phyloP scores from a whole-genome alignment of 2,329 filamentous ascomycete species.

The Ilyonectria robusta region DNA sequence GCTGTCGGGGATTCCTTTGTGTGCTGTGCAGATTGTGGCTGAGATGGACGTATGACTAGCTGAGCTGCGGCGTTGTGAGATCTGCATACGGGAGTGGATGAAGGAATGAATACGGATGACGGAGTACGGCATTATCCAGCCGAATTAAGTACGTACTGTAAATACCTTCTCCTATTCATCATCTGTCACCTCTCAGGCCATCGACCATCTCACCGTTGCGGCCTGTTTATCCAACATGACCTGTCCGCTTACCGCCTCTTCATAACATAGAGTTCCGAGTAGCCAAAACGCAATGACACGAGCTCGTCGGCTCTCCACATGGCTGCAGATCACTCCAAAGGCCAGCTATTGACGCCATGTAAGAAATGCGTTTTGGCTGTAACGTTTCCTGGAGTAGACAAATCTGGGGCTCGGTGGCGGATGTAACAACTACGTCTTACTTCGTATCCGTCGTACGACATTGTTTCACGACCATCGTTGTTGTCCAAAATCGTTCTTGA shows the following conservation, averaged over 20 bases:
- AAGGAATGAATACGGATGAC: neutral
- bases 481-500: neutral
- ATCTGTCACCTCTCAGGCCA: no score
- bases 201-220: no score
- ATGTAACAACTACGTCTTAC: neutral
- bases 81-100: neutral
- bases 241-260: neutral
- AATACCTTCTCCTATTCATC: neutral
- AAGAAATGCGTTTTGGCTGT: neutral
- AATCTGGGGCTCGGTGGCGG: neutral
- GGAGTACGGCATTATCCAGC: neutral
- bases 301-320: neutral
- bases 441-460: neutral
- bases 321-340: neutral
- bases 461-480: neutral
- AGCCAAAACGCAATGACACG: conserved; percentile 11
- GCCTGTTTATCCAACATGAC: no score
- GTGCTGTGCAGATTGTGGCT: neutral
- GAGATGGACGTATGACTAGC: no score
- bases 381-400: conserved; percentile 5
- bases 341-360: neutral
- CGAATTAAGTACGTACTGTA: neutral
- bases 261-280: neutral
- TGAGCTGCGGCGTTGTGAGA: neutral
- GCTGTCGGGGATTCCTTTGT: neutral